Evolutionary conservation across 805 yeast species (phyloP).

Genomic region (Spathaspora boniae): DNA sequence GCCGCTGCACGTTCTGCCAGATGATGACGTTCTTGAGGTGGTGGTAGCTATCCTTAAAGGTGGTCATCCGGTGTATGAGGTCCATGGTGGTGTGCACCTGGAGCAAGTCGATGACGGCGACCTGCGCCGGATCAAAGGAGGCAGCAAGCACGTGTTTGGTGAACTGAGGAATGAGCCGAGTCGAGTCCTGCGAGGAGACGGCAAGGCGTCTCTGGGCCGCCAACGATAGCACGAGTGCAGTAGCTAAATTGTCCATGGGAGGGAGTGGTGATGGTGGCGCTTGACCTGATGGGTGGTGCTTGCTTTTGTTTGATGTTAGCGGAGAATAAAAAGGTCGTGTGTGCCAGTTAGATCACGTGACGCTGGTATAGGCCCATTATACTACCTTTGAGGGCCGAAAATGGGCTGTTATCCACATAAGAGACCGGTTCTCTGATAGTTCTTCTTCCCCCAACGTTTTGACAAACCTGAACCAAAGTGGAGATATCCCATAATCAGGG

Average conservation of each 20-base stretch:
- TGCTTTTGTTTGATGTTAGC: too few species aligned
- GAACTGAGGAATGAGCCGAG: conserved; percentile 5
- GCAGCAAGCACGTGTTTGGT: conserved; percentile 6
- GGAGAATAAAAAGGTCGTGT: too few species aligned
- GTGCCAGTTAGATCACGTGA: too few species aligned
- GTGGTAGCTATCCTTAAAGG: not conserved
- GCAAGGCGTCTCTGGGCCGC: conserved; percentile 17
- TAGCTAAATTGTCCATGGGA: conserved; percentile 18
- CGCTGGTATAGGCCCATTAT: too few species aligned
- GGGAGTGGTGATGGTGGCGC: not conserved
- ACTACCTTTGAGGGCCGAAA: too few species aligned
- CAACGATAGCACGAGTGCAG: conserved; percentile 19
- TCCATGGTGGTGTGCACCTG: conserved; percentile 4
- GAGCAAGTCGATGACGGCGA: conserved; percentile 10
- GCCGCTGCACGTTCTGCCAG: conserved; percentile 18
- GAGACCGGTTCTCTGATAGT: too few species aligned
- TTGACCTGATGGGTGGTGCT: too few species aligned
- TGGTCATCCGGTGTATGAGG: conserved; percentile 5
- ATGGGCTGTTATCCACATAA: too few species aligned
- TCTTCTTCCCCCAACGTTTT: too few species aligned
- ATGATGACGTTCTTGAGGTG: conserved; percentile 12
- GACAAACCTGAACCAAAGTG: too few species aligned
- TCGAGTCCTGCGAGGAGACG: conserved; percentile 13
- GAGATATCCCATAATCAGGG: too few species aligned
- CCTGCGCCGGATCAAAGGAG: conserved; percentile 6